These are phyloP conservation scores for Aureobasidium sp. DNA, from an alignment of 2,329 filamentous ascomycete genomes.

Conservation along the genomic window DNA sequence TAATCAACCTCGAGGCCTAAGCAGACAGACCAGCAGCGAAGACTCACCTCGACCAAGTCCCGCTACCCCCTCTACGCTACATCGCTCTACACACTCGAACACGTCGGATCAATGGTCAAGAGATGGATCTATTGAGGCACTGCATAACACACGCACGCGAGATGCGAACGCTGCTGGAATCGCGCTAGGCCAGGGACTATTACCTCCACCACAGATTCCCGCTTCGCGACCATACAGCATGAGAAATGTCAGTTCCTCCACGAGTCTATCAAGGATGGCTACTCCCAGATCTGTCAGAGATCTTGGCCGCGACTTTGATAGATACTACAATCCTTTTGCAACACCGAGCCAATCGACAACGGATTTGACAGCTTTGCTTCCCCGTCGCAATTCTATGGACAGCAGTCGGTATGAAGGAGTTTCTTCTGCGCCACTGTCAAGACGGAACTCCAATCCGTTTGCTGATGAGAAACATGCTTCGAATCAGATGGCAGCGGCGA, in stretches of 20 bases:
- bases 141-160: slow-evolving; percentile 13
- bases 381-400: slow-evolving; percentile 16
- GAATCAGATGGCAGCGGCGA: neutral
- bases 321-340: slow-evolving; percentile 31
- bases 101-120: slow-evolving; percentile 3
- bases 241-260: slow-evolving; percentile 19
- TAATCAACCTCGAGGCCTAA: slow-evolving; percentile 15
- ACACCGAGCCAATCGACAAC: slow-evolving; percentile 25
- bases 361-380: slow-evolving; percentile 21
- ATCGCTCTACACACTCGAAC: slow-evolving; percentile 1
- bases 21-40: slow-evolving; percentile 13
- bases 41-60: neutral
- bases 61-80: neutral
- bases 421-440: slow-evolving; percentile 18
- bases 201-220: slow-evolving; percentile 10
- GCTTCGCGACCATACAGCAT: slow-evolving; percentile 16
- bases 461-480: slow-evolving; percentile 19
- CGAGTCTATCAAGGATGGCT: slow-evolving; percentile 20
- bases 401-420: slow-evolving; percentile 11
- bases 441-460: slow-evolving; percentile 27
- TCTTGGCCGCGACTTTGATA: slow-evolving; percentile 28
- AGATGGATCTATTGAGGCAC: slow-evolving; percentile 7
- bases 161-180: slow-evolving; percentile 16
- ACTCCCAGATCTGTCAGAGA: slow-evolving; percentile 28
- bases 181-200: slow-evolving; percentile 9